phyloP scores from a whole-genome alignment of 2,329 filamentous ascomycete species.

The Sarocladiaceae sp. region DNA sequence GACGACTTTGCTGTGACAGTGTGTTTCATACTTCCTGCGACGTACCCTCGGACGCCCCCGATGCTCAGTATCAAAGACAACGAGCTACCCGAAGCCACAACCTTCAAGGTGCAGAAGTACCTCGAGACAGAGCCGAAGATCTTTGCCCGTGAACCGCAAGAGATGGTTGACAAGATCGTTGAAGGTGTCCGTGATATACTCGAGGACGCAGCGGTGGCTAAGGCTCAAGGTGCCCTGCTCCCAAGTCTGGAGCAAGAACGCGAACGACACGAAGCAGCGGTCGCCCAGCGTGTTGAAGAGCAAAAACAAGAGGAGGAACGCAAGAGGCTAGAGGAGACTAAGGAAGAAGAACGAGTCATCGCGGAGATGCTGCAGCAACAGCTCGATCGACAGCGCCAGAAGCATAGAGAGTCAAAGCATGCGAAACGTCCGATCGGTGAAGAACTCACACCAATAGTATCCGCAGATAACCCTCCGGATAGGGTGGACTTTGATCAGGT shows the following conservation, averaged over 20 bases:
- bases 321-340: conserved; percentile 48
- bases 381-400: conserved; percentile 59
- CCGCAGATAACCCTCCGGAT: conserved; percentile 18
- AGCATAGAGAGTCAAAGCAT: conserved; percentile 57
- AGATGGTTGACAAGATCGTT: conserved; percentile 61
- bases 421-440: conserved; percentile 45
- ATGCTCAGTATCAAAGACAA: conserved; percentile 62
- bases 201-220: conserved; percentile 76
- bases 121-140: conserved; percentile 52
- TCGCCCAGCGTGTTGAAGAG: conserved; percentile 54
- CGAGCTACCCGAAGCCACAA: conserved; percentile 61
- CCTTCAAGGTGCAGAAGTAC: conserved; percentile 61
- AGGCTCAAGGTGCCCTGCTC: conserved; percentile 66
- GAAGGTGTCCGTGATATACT: conserved; percentile 67
- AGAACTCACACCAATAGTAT: conserved; percentile 14
- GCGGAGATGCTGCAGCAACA: conserved; percentile 68
- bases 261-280: conserved; percentile 69
- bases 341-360: conserved; percentile 65
- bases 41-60: conserved; percentile 81
- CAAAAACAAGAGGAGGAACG: conserved; percentile 47
- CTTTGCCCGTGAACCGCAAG: conserved; percentile 45
- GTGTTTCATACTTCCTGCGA: conserved; percentile 77
- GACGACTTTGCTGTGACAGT: conserved; percentile 65
- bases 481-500: conserved; percentile 59
- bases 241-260: conserved; percentile 87